Conservation (phyloP, 2,329 filamentous ascomycete genomes). For the Lizonia empirigonia region DNA sequence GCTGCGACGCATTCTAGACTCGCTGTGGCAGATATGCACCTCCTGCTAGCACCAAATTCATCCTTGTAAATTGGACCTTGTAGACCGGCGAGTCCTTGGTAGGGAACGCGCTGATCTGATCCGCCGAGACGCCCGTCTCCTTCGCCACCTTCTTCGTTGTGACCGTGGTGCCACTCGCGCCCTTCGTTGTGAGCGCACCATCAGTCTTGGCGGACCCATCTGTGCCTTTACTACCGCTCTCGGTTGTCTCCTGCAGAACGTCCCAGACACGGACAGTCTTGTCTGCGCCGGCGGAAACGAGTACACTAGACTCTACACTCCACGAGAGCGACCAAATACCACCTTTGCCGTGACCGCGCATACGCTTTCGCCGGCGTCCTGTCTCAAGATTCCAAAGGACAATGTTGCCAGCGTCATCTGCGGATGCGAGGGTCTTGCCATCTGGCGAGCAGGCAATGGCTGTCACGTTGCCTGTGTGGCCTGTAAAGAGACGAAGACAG, state of each 20-base stretch:
- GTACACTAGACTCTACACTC: conserved; percentile 87
- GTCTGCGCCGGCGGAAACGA: conserved; percentile 89
- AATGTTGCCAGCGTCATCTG: conserved; percentile 86
- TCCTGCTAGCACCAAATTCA: conserved; percentile 90
- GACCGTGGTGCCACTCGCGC: conserved; percentile 52
- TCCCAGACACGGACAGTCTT: conserved; percentile 96
- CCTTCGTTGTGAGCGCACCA: conserved; percentile 57
- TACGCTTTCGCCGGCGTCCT: conserved; percentile 85
- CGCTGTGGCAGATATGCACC: conserved; percentile 66
- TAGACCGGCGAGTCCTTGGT: conserved; percentile 97
- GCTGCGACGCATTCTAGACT: neutral
- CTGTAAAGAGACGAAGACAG: conserved; percentile 88
- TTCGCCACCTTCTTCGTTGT: conserved; percentile 74
- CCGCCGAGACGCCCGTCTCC: conserved; percentile 85
- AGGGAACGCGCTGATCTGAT: conserved; percentile 92
- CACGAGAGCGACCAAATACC: conserved; percentile 94
- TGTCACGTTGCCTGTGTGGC: conserved; percentile 86
- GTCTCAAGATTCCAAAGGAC: conserved; percentile 93
- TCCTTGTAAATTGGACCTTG: conserved; percentile 89
- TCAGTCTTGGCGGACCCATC: conserved; percentile 60
- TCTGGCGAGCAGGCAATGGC: conserved; percentile 84
- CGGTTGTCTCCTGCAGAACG: conserved; percentile 71
- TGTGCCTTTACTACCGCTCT: conserved; percentile 52
- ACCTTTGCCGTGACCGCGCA: conserved; percentile 90
- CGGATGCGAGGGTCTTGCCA: conserved; percentile 88